Percentiles rank a stretch among this genome's conserved stretches.
Evolutionary conservation across 768 basidiomycete species (phyloP).

Genomic region (Boletus rex-veris): DNA sequence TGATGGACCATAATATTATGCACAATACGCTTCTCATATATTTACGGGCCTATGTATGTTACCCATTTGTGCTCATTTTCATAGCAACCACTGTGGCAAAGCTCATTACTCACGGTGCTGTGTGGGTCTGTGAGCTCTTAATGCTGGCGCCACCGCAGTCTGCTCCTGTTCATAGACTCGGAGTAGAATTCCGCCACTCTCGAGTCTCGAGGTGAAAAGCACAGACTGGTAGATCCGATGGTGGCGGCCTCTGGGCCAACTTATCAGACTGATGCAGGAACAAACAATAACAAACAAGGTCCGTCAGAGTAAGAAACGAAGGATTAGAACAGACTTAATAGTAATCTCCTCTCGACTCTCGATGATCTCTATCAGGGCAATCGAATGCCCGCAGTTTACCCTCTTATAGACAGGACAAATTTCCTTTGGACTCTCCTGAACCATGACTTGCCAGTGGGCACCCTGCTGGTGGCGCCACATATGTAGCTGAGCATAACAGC

Average conservation of each 20-base stretch:
- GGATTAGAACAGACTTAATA: conserved; percentile 5
- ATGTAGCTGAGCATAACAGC: not conserved
- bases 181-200: not conserved
- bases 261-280: not conserved
- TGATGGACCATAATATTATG: conserved; percentile 14
- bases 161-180: not conserved
- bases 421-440: not conserved
- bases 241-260: too few relatives aligned
- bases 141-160: conserved; percentile 24
- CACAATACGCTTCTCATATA: conserved; percentile 7
- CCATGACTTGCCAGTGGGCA: conserved; percentile 7
- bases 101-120: conserved; percentile 11
- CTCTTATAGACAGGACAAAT: not conserved
- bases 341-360: not conserved
- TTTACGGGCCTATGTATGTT: not conserved
- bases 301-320: not conserved
- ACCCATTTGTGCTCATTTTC: not conserved
- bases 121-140: not conserved
- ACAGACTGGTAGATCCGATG: not conserved
- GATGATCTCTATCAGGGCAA: not conserved
- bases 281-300: too few relatives aligned
- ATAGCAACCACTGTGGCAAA: too few relatives aligned
- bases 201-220: not conserved
- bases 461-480: conserved; percentile 14
- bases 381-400: not conserved